These are phyloP conservation scores for Solanum piurae DNA, from an alignment of 257 asterid species.

Conservation along the genomic window DNA sequence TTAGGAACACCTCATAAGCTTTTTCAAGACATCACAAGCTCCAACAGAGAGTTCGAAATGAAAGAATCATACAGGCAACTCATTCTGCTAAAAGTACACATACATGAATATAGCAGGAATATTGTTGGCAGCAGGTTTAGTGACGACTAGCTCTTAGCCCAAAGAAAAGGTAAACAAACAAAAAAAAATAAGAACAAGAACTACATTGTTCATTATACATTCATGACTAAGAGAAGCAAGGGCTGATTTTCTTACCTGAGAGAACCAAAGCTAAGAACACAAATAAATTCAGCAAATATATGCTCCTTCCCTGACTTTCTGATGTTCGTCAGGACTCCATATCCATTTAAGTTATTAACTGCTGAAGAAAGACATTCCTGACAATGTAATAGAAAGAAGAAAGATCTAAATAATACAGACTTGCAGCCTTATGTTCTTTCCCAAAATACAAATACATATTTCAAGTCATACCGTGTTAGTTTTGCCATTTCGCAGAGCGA, in stretches of 20 bases:
- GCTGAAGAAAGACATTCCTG: constrained; percentile 59
- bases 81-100: background rate
- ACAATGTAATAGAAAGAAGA: constrained; percentile 3
- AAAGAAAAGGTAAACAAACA: background rate
- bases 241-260: constrained; percentile 39
- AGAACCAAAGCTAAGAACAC: constrained; percentile 64
- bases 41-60: background rate
- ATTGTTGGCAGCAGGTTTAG: background rate
- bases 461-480: constrained; percentile 48
- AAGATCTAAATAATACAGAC: background rate
- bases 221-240: background rate
- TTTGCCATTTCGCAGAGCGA: constrained; percentile 30
- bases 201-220: background rate
- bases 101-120: background rate
- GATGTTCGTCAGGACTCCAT: constrained; percentile 50
- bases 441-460: background rate
- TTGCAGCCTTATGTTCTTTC: background rate
- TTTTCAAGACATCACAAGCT: background rate
- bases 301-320: constrained; percentile 87
- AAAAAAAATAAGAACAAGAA: background rate
- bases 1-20: background rate
- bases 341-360: constrained; percentile 45
- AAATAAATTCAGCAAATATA: constrained; percentile 64
- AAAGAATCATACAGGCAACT: background rate
- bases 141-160: background rate